Percentiles rank a stretch among this genome's conserved stretches.
Conservation (phyloP, 768 basidiomycete species). For the Boletus barrowsii region DNA sequence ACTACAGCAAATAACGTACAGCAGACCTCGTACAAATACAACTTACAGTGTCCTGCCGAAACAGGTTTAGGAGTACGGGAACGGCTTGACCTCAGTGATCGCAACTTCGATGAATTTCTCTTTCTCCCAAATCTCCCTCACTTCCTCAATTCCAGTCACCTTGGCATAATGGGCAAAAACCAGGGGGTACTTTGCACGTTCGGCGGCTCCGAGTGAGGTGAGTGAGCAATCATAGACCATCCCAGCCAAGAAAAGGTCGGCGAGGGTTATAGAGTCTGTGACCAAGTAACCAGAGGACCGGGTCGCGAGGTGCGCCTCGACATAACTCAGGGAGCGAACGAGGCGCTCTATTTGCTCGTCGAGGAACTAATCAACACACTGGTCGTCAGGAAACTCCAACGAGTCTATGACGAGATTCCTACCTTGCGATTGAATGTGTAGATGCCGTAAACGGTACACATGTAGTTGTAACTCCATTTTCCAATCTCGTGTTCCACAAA, state of each 20-base stretch:
- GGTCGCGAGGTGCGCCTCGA: slow-evolving; percentile 14
- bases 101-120: slow-evolving; percentile 4
- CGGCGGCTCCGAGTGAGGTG: slow-evolving; percentile 5
- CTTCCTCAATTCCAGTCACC: slow-evolving; percentile 12
- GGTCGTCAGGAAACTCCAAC: background rate
- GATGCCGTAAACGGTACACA: background rate
- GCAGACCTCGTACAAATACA: no score
- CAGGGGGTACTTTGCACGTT: slow-evolving; percentile 15
- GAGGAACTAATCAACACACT: background rate
- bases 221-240: background rate
- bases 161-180: slow-evolving; percentile 12
- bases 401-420: background rate
- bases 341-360: slow-evolving; percentile 1
- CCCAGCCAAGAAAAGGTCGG: slow-evolving; percentile 15
- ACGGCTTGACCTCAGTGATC: background rate
- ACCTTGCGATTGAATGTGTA: slow-evolving; percentile 10
- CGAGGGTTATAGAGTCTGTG: slow-evolving; percentile 13
- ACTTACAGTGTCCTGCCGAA: no score
- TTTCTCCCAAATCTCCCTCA: slow-evolving; percentile 10
- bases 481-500: slow-evolving; percentile 19
- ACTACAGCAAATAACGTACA: no score
- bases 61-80: background rate
- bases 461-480: no score
- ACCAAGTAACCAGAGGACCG: slow-evolving; percentile 16
- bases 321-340: slow-evolving; percentile 3